These are phyloP conservation scores for Fusarium anguioides DNA, from an alignment of 2,329 filamentous ascomycete species.

Conservation along the genomic window DNA sequence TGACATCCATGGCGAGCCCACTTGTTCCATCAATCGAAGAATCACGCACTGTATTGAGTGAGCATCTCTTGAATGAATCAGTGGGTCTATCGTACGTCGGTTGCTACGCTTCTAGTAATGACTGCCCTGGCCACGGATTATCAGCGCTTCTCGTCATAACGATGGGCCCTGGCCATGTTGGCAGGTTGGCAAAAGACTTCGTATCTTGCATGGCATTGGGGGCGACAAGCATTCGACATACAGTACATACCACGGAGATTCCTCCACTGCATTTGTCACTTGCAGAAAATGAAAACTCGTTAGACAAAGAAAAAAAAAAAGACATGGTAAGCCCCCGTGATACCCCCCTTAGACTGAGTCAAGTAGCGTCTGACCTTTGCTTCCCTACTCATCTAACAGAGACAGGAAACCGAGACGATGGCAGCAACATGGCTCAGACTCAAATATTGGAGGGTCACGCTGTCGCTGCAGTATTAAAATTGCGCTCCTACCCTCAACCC, in stretches of 20 bases:
- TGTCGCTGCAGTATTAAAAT: slow-evolving; percentile 40
- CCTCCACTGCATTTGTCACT: neutral
- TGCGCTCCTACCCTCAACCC: slow-evolving; percentile 25
- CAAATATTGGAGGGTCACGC: slow-evolving; percentile 39
- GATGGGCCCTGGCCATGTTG: slow-evolving; percentile 1
- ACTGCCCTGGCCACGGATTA: neutral
- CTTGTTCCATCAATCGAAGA: slow-evolving; percentile 11
- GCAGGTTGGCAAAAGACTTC: slow-evolving; percentile 1
- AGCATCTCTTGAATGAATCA: slow-evolving; percentile 2
- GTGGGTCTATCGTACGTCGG: slow-evolving; percentile 22
- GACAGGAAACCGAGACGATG: slow-evolving; percentile 34
- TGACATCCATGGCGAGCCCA: slow-evolving; percentile 33
- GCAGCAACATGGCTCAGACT: slow-evolving; percentile 32
- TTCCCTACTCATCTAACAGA: slow-evolving; percentile 39
- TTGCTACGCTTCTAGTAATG: slow-evolving; percentile 7
- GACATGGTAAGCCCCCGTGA: slow-evolving; percentile 23
- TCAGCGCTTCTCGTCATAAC: slow-evolving; percentile 10
- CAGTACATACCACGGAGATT: neutral
- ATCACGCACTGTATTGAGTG: slow-evolving; percentile 15
- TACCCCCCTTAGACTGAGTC: slow-evolving; percentile 34
- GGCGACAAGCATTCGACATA: slow-evolving; percentile 1
- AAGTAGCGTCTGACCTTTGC: slow-evolving; percentile 41
- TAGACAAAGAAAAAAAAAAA: slow-evolving; percentile 13
- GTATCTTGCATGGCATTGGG: neutral
- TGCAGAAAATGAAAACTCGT: slow-evolving; percentile 8